These are phyloP conservation scores for Nitzschia putrida DNA, from an alignment of 108 stramenopile genomes.

Conservation along the genomic window DNA sequence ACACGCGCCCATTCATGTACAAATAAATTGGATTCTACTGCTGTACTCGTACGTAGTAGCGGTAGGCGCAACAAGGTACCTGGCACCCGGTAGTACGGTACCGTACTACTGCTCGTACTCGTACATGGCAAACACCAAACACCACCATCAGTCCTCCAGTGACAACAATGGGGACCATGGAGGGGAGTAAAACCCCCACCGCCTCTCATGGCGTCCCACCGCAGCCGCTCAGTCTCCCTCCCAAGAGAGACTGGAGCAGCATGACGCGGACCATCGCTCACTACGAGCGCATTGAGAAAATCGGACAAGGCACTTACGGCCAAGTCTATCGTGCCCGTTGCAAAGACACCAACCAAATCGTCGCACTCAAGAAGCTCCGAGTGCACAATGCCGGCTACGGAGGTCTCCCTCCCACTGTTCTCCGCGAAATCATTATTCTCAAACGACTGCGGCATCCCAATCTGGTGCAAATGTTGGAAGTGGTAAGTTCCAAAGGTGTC, in stretches of 20 bases:
- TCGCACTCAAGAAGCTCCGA: conserved; percentile 84
- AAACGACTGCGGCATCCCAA: conserved; percentile 72
- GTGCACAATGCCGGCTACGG: conserved; percentile 64
- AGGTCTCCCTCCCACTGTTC: conserved; percentile 78
- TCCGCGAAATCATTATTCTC: conserved; percentile 86
- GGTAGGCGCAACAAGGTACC: too few species aligned
- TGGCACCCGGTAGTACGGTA: too few species aligned
- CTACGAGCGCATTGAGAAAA: conserved; percentile 75
- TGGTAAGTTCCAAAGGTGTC: conserved; percentile 82
- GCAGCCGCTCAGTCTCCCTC: conserved; percentile 13
- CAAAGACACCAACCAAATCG: conserved; percentile 54
- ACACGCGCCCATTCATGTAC: too few species aligned
- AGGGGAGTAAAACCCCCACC: background rate
- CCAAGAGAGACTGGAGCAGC: conserved; percentile 23
- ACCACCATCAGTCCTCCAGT: too few species aligned
- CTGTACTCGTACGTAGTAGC: too few species aligned
- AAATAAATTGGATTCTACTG: too few species aligned
- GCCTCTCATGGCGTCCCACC: background rate
- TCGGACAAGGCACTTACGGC: conserved; percentile 90
- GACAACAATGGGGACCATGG: too few species aligned
- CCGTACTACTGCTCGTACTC: too few species aligned
- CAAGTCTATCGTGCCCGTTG: conserved; percentile 77
- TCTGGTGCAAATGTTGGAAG: conserved; percentile 77
- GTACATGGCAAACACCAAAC: too few species aligned
- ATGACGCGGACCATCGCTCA: conserved; percentile 80